phyloP scores from a whole-genome alignment of 257 asterid genomes.

The Gynochthodes officinalis region DNA sequence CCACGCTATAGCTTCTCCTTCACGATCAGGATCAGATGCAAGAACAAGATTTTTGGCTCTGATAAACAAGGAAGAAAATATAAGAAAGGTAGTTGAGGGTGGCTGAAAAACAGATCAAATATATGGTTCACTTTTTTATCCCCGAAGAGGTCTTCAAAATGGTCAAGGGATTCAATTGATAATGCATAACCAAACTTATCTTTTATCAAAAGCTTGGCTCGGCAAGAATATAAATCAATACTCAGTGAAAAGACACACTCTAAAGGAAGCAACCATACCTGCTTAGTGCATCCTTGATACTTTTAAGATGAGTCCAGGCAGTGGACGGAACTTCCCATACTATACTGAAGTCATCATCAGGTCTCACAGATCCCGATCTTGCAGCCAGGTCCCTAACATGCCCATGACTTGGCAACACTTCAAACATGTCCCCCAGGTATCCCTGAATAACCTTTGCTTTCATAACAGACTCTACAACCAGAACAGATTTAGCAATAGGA shows the following conservation, averaged over 20 bases:
- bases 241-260: neutral
- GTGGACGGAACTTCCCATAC: slow-evolving; percentile 97
- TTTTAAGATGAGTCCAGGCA: slow-evolving; percentile 96
- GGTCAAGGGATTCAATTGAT: slow-evolving; percentile 3
- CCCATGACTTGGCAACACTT: slow-evolving; percentile 91
- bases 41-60: slow-evolving; percentile 89
- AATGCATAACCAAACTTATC: neutral
- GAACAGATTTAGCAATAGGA: slow-evolving; percentile 61
- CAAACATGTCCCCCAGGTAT: slow-evolving; percentile 91
- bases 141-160: neutral
- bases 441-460: slow-evolving; percentile 94
- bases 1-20: slow-evolving; percentile 99
- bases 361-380: slow-evolving; percentile 94
- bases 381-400: slow-evolving; percentile 98
- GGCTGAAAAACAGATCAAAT: neutral
- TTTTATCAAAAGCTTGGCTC: neutral
- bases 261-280: slow-evolving; percentile 54
- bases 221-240: neutral
- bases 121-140: neutral
- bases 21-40: slow-evolving; percentile 98
- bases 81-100: slow-evolving; percentile 20
- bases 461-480: slow-evolving; percentile 83
- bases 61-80: slow-evolving; percentile 36
- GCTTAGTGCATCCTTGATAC: slow-evolving; percentile 80
- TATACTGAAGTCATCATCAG: slow-evolving; percentile 95